A percentile compares a stretch with the other conserved stretches of the same genome.
Conservation (phyloP, 176 grass and related monocot genomes). For the Eragrostis curvula region DNA sequence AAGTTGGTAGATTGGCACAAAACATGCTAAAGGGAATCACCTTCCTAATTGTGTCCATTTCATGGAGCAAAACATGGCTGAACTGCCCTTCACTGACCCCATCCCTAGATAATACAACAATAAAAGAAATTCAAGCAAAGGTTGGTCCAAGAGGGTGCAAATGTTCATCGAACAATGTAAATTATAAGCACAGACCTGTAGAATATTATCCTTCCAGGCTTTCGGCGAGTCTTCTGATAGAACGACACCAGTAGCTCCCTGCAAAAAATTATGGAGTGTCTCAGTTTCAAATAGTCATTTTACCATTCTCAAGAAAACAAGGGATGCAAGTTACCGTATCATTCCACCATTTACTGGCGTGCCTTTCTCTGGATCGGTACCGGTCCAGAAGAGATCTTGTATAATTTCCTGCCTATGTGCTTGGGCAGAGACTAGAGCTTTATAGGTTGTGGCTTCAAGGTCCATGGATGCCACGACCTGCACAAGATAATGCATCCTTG, state of each 20-base stretch:
- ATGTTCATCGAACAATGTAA: not conserved
- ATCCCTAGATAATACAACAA: constrained; percentile 46
- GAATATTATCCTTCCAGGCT: constrained; percentile 78
- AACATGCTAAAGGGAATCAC: constrained; percentile 33
- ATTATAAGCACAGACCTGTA: constrained; percentile 61
- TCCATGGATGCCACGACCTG: constrained; percentile 92
- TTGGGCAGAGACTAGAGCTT: constrained; percentile 75
- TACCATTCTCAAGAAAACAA: not conserved
- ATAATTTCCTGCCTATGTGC: constrained; percentile 70
- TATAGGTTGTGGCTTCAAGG: constrained; percentile 68
- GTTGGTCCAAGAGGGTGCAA: not conserved
- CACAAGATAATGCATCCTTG: not conserved
- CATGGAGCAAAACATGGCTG: constrained; percentile 57
- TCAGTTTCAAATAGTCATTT: constrained; percentile 23
- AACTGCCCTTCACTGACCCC: constrained; percentile 92
- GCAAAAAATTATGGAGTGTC: constrained; percentile 5
- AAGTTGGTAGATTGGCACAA: not conserved
- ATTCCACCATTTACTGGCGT: constrained; percentile 47
- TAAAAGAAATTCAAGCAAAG: no score
- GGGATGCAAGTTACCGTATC: constrained; percentile 54
- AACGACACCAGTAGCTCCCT: constrained; percentile 67
- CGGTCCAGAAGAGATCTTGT: constrained; percentile 59
- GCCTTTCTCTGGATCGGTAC: constrained; percentile 45
- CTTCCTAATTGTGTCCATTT: constrained; percentile 68
- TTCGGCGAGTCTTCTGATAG: not conserved